These are phyloP conservation scores for Triangularia verruculosa DNA, from an alignment of 2,329 filamentous ascomycete species.

Conservation along the genomic window DNA sequence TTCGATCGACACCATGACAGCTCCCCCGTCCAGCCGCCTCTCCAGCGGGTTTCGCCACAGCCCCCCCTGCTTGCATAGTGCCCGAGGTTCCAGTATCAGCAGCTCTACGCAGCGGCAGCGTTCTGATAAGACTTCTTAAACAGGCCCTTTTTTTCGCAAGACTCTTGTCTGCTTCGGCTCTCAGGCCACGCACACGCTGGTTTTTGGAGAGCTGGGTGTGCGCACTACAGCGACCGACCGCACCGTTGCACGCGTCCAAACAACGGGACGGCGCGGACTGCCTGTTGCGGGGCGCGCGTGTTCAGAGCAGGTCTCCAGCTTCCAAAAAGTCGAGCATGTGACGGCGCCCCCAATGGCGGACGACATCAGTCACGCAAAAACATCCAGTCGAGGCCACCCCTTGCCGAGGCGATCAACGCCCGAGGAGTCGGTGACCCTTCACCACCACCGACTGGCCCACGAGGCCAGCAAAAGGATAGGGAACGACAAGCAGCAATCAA, in stretches of 20 bases:
- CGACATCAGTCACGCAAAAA: constrained; percentile 26
- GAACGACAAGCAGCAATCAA: neutral
- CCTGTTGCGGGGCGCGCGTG: neutral
- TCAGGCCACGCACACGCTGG: neutral
- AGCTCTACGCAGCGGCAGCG: neutral
- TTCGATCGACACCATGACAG: neutral
- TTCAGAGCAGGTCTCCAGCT: constrained; percentile 1
- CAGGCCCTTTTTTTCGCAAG: neutral
- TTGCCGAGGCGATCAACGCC: constrained; percentile 45
- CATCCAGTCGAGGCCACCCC: constrained; percentile 37
- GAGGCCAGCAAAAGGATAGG: constrained; percentile 36
- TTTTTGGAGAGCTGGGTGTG: neutral
- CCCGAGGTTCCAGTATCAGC: neutral
- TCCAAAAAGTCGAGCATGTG: constrained; percentile 10
- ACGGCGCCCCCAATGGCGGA: constrained; percentile 34
- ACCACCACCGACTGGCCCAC: constrained; percentile 44
- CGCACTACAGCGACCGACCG: neutral
- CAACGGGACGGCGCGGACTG: neutral
- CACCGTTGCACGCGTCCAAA: neutral
- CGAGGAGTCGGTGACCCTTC: constrained; percentile 47
- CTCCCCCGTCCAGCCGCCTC: neutral
- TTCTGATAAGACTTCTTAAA: neutral
- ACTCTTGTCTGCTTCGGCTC: neutral
- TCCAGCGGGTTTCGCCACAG: neutral
- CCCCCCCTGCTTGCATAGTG: neutral